Conservation (phyloP, 306 rosid genomes). For the Cucurbita moschata region DNA sequence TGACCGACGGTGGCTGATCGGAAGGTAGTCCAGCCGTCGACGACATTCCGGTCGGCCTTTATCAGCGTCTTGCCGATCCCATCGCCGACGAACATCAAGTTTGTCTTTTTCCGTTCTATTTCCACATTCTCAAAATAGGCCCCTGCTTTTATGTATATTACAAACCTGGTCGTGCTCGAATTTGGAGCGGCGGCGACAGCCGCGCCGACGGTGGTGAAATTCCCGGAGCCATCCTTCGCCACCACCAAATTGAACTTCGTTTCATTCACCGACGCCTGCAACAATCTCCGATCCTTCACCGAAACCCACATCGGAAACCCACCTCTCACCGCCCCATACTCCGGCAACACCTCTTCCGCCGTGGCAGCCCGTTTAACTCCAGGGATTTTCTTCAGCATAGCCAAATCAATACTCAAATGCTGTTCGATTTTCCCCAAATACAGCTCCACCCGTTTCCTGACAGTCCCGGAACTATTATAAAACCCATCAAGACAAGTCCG, state of each 20-base stretch:
- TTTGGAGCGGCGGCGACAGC: conserved; percentile 78
- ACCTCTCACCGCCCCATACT: conserved; percentile 28
- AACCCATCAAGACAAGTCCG: conserved; percentile 85
- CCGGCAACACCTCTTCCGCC: conserved; percentile 26
- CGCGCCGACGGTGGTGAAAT: conserved; percentile 45
- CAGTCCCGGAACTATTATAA: conserved; percentile 13
- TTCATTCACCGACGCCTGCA: conserved; percentile 29
- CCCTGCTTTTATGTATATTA: conserved; percentile 63
- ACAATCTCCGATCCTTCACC: conserved; percentile 31
- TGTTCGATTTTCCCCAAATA: conserved; percentile 19
- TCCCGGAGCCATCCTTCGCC: conserved; percentile 73
- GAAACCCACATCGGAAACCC: conserved; percentile 61
- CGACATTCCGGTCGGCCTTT: conserved; percentile 56
- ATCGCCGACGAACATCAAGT: conserved; percentile 71
- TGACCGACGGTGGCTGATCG: conserved; percentile 79
- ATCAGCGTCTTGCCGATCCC: conserved; percentile 74
- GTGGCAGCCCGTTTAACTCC: not conserved
- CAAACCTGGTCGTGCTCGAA: conserved; percentile 72
- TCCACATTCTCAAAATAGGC: conserved; percentile 84
- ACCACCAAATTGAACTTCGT: conserved; percentile 47
- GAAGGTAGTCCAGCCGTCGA: conserved; percentile 86
- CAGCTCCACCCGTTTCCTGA: conserved; percentile 21
- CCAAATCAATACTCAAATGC: conserved; percentile 60
- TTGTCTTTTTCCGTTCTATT: conserved; percentile 44
- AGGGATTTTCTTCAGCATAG: conserved; percentile 56